Conservation (phyloP, 2,329 filamentous ascomycete species). For the Aspergillus sclerotialis region DNA sequence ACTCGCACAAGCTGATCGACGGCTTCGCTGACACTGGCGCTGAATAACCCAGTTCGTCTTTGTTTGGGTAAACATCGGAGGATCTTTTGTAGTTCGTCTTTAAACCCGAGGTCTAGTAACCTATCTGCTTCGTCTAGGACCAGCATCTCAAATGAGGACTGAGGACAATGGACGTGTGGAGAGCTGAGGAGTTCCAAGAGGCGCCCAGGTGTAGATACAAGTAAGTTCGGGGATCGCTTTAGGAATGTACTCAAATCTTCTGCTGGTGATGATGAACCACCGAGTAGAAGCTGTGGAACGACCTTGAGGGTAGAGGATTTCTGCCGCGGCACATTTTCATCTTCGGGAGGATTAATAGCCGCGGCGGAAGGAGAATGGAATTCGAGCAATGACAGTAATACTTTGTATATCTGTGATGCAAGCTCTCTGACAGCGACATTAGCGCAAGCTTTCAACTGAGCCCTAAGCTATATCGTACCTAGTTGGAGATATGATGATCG, state of each 20-base stretch:
- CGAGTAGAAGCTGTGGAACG: conserved; percentile 80
- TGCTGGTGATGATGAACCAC: conserved; percentile 71
- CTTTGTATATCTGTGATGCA: conserved; percentile 80
- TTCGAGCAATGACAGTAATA: conserved; percentile 66
- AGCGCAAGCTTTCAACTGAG: neutral
- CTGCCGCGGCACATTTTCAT: conserved; percentile 28
- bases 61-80: conserved; percentile 83
- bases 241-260: conserved; percentile 84
- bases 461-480: conserved; percentile 29
- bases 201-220: conserved; percentile 85
- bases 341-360: conserved; percentile 36
- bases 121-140: conserved; percentile 94
- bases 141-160: conserved; percentile 83
- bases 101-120: conserved; percentile 87
- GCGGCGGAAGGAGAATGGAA: conserved; percentile 74
- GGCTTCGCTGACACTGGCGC: conserved; percentile 90
- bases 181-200: conserved; percentile 82
- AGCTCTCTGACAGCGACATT: conserved; percentile 59
- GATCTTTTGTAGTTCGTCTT: conserved; percentile 81
- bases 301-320: conserved; percentile 50
- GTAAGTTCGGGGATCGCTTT: conserved; percentile 74
- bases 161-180: conserved; percentile 77
- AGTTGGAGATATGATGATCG: conserved; percentile 87
- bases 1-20: conserved; percentile 89
- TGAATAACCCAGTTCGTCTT: conserved; percentile 85